phyloP scores from a whole-genome alignment of 2,329 filamentous ascomycete genomes.

The Calonectria multiphialidica region DNA sequence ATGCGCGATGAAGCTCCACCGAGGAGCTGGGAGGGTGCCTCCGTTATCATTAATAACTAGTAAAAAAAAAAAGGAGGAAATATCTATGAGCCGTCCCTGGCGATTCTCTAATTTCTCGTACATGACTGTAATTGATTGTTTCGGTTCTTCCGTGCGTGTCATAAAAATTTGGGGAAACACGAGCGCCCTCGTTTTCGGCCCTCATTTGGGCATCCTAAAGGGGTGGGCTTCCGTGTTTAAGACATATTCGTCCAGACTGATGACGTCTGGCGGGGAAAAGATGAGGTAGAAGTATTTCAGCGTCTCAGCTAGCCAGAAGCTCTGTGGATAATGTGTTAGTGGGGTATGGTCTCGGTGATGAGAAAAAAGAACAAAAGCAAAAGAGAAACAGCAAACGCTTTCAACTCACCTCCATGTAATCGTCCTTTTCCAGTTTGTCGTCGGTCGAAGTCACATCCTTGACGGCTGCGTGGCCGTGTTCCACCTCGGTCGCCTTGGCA shows the following conservation, averaged over 20 bases:
- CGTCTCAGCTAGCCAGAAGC: slow-evolving; percentile 81
- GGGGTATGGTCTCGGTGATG: slow-evolving; percentile 23
- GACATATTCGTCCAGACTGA: slow-evolving; percentile 78
- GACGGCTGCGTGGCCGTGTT: slow-evolving; percentile 61
- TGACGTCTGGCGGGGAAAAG: slow-evolving; percentile 72
- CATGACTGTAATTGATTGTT: not conserved
- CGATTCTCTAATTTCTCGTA: not conserved
- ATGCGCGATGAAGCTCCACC: not conserved
- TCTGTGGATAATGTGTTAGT: slow-evolving; percentile 55
- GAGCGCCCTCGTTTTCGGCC: not conserved
- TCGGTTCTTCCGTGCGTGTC: not conserved
- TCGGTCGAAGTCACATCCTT: slow-evolving; percentile 52
- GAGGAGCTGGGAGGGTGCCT: not conserved
- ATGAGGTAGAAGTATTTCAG: slow-evolving; percentile 82
- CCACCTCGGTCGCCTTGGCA: slow-evolving; percentile 57
- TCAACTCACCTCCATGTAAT: slow-evolving; percentile 70
- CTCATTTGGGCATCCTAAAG: slow-evolving; percentile 37
- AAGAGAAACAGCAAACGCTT: too few species aligned
- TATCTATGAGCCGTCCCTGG: not conserved
- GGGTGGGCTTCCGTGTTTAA: slow-evolving; percentile 68
- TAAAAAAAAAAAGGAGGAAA: not conserved
- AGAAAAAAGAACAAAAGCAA: not conserved
- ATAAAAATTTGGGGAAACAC: too few species aligned
- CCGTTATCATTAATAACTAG: not conserved
- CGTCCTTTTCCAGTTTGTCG: slow-evolving; percentile 53